A percentile compares a stretch with the other conserved stretches of the same genome.
phyloP scores from a whole-genome alignment of 768 basidiomycete species.

The Suillus paluster region DNA sequence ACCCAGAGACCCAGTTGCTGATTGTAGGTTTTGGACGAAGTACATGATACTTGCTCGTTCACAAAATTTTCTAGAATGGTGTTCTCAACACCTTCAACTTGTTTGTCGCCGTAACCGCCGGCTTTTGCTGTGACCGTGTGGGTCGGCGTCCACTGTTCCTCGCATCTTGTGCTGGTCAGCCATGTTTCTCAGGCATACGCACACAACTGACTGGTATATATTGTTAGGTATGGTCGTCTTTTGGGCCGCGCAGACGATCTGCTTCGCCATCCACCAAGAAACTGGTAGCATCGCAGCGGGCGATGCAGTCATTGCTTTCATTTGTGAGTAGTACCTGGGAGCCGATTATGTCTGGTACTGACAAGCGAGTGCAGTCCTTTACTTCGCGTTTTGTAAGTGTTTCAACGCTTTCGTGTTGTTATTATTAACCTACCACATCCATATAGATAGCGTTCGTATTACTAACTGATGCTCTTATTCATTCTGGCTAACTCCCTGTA shows the following conservation, averaged over 20 bases:
- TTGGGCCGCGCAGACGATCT: conserved; percentile 44
- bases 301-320: conserved; percentile 52
- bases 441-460: conserved; percentile 35
- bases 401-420: too few species aligned
- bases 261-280: conserved; percentile 37
- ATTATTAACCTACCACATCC: neutral
- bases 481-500: neutral
- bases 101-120: conserved; percentile 52
- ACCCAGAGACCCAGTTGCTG: conserved; percentile 47
- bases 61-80: conserved; percentile 45
- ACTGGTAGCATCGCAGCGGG: conserved; percentile 32
- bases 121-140: conserved; percentile 50
- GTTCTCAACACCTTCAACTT: conserved; percentile 61
- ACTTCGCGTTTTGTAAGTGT: conserved; percentile 41
- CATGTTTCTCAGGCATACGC: conserved; percentile 17
- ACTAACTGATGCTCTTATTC: neutral
- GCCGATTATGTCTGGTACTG: neutral
- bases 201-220: conserved; percentile 37
- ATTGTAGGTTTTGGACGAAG: conserved; percentile 33
- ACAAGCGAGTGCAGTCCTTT: conserved; percentile 34
- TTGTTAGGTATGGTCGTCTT: conserved; percentile 45
- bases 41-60: neutral
- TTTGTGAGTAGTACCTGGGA: conserved; percentile 35
- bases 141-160: conserved; percentile 58
- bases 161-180: conserved; percentile 46